phyloP scores from a whole-genome alignment of 805 yeast species.

The Pichia insulana region DNA sequence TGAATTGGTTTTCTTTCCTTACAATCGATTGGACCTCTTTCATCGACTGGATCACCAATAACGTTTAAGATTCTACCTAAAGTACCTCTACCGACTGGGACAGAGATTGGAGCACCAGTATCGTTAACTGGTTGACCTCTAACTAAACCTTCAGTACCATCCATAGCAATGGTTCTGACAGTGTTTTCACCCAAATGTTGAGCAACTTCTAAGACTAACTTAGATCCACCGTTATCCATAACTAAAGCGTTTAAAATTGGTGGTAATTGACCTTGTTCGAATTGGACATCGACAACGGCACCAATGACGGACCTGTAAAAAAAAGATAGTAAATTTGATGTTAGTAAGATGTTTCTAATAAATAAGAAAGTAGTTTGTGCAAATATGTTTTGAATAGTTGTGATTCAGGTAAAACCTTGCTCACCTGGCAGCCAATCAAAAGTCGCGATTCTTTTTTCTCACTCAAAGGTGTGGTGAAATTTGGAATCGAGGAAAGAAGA shows the following conservation, averaged over 20 bases:
- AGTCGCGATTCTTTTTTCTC: too few species aligned
- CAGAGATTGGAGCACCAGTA: slow-evolving; percentile 98
- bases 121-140: slow-evolving; percentile 90
- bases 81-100: slow-evolving; percentile 99
- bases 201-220: slow-evolving; percentile 93
- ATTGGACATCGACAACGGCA: slow-evolving; percentile 99
- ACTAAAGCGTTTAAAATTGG: slow-evolving; percentile 95
- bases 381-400: background rate
- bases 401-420: too few species aligned
- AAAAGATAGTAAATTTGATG: slow-evolving; percentile 4
- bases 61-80: slow-evolving; percentile 98
- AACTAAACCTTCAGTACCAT: slow-evolving; percentile 99
- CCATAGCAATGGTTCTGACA: slow-evolving; percentile 99
- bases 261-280: slow-evolving; percentile 95
- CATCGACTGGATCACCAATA: slow-evolving; percentile 99
- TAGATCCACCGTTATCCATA: slow-evolving; percentile 60
- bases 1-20: slow-evolving; percentile 95
- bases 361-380: background rate
- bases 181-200: slow-evolving; percentile 99
- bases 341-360: slow-evolving; percentile 14
- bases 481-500: too few species aligned
- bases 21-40: slow-evolving; percentile 96
- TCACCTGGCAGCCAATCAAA: too few species aligned
- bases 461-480: too few species aligned
- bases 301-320: slow-evolving; percentile 82